phyloP scores from a whole-genome alignment of 164 flowering plant species.

The Hamamelis virginiana region DNA sequence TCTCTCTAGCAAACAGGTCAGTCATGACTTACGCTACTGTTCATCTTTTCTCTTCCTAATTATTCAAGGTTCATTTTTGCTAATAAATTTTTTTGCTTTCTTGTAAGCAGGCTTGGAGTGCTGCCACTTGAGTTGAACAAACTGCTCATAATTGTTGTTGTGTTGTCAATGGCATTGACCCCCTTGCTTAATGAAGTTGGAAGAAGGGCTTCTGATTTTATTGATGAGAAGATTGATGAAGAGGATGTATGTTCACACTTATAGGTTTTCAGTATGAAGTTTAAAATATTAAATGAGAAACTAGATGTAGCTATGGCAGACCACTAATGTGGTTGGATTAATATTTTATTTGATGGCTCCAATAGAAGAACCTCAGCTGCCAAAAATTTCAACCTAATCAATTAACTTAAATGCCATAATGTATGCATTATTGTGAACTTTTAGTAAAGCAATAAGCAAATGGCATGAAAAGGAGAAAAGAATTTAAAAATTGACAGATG shows the following conservation, averaged over 20 bases:
- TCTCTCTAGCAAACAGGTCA: conserved; percentile 95
- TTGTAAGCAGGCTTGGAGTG: conserved; percentile 82
- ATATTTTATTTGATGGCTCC: not conserved
- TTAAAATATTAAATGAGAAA: no score
- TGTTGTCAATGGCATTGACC: conserved; percentile 94
- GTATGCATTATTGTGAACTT: not conserved
- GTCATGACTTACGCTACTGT: conserved; percentile 9
- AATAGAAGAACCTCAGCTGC: not conserved
- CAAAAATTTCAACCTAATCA: not conserved
- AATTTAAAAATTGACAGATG: not conserved
- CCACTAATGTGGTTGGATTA: not conserved
- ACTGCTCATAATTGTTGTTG: conserved; percentile 95
- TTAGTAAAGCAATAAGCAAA: not conserved
- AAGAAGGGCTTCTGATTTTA: conserved; percentile 62
- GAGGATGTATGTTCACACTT: conserved; percentile 48
- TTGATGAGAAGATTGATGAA: conserved; percentile 55
- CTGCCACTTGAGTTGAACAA: conserved; percentile 97
- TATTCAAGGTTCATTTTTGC: conserved; percentile 3
- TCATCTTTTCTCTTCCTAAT: not conserved
- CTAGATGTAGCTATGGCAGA: not conserved
- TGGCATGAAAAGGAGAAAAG: not conserved
- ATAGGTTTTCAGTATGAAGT: not conserved
- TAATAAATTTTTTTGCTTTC: not conserved
- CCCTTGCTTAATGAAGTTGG: conserved; percentile 92
- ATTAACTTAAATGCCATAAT: not conserved